Evolutionary conservation across 257 asterid species (phyloP).

Genomic region (Buddleja alternifolia): DNA sequence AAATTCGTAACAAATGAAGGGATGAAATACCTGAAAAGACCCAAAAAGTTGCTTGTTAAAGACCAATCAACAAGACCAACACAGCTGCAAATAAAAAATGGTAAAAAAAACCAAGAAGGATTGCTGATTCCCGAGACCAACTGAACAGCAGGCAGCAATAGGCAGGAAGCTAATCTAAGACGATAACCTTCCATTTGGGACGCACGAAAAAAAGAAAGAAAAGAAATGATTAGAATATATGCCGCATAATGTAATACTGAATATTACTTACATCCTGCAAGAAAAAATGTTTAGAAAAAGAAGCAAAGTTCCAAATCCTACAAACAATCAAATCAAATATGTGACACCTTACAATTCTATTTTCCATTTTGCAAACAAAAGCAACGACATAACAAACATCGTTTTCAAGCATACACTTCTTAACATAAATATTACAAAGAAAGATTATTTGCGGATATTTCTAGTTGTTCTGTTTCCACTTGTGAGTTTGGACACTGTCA

Average conservation of each 20-base stretch:
- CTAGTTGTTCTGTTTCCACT: neutral
- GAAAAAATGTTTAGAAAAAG: neutral
- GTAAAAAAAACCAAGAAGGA: constrained; percentile 91
- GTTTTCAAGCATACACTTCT: neutral
- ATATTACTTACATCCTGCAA: neutral
- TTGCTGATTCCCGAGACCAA: constrained; percentile 83
- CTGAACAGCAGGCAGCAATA: constrained; percentile 82
- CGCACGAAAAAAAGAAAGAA: neutral
- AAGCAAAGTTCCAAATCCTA: neutral
- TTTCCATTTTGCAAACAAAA: neutral
- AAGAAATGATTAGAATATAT: constrained; percentile 23
- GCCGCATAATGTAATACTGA: neutral
- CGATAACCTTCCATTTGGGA: constrained; percentile 63
- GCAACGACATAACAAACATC: neutral
- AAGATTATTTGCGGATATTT: neutral
- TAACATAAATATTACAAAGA: neutral
- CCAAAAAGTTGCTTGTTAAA: constrained; percentile 84
- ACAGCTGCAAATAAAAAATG: constrained; percentile 85
- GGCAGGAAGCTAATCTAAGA: constrained; percentile 77
- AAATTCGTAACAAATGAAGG: constrained; percentile 23
- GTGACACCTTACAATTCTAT: neutral
- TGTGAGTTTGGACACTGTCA: constrained; percentile 5
- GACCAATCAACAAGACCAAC: constrained; percentile 93
- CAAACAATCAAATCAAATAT: neutral
- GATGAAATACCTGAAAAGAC: constrained; percentile 80